Evolutionary conservation across 352 stramenopile genomes (phyloP), one percentile per base, ranked within the genome.

Genomic region (Globisporangium spiculum): DNA sequence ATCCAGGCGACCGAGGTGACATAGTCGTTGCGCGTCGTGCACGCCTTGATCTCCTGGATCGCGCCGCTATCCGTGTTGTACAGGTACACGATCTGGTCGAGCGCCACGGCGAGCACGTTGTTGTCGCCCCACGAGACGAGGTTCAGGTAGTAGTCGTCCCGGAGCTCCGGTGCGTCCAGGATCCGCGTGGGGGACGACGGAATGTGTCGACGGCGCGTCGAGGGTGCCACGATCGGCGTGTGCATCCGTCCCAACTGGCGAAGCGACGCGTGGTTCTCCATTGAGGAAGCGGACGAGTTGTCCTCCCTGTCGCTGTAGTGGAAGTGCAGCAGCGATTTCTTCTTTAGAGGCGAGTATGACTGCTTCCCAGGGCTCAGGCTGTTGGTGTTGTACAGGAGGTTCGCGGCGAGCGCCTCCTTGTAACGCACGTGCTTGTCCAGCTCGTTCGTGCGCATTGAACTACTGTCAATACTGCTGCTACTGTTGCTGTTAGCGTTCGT

Each of bases 111-210:
- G 30, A 99, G 74, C 53, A 98, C 69, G 77, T 98, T 98, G 71
- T 90, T 96, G 57, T 83, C 73, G 60, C 92, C 91, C 97, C 97
- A 99, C 36, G 91, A 95, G 18, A 99, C 79, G 20, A 99, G 77
- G 74, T 99, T 99, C 36, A 99, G 75, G 72, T 99, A 98, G 80
- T 98, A 99, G 73, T 99, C 97, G 76, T 99, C 96, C 12, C 97
- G 84, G 27, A 99, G 75, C 60, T 98, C 94, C 0, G 97, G 97
- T 8, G 97, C 97, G 79, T 99, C 97, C 14, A 99, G 74, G 68
- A 99, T 97, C n/a, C 92, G 81, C 14, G 69, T 75, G 3, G 80
- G 73, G n/a, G 71, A 75, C 32, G 72, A 80, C 6, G 76, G 71
- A 10, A 83, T 83, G 53, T 75, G 70, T 12, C 77, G 73, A 4